Evolutionary conservation across 306 rosid genomes (phyloP).

Genomic region (Mimosa pudica): DNA sequence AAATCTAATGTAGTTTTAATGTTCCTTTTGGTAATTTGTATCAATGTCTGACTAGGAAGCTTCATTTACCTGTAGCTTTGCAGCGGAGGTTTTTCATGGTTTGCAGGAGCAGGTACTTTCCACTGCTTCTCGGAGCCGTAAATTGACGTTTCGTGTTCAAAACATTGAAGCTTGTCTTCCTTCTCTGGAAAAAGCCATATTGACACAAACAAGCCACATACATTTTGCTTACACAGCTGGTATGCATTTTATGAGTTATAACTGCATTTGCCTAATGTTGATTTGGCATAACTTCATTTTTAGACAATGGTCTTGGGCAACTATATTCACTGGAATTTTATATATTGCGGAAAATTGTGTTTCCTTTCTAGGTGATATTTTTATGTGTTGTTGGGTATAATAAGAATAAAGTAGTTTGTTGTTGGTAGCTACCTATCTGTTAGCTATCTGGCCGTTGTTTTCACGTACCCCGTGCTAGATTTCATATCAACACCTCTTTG

Average conservation of each 20-base stretch:
- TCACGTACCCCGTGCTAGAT: neutral
- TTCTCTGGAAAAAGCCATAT: conserved; percentile 81
- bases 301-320: conserved; percentile 26
- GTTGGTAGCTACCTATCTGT: neutral
- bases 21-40: conserved; percentile 31
- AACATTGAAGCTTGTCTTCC: conserved; percentile 86
- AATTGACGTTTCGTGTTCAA: conserved; percentile 70
- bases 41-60: conserved; percentile 29
- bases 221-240: conserved; percentile 97
- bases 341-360: conserved; percentile 1
- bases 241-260: conserved; percentile 37
- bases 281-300: conserved; percentile 18
- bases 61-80: conserved; percentile 63
- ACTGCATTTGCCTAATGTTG: conserved; percentile 4
- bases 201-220: conserved; percentile 91
- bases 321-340: neutral
- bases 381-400: neutral
- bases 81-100: conserved; percentile 96
- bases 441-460: neutral
- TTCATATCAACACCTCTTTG: neutral
- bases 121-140: conserved; percentile 87
- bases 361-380: conserved; percentile 23
- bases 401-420: neutral
- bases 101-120: conserved; percentile 90
- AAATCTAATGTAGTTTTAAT: conserved; percentile 8